Base-by-base conservation (phyloP, 2,329 filamentous ascomycete species). In the Calonectria ilicicola region DNA sequence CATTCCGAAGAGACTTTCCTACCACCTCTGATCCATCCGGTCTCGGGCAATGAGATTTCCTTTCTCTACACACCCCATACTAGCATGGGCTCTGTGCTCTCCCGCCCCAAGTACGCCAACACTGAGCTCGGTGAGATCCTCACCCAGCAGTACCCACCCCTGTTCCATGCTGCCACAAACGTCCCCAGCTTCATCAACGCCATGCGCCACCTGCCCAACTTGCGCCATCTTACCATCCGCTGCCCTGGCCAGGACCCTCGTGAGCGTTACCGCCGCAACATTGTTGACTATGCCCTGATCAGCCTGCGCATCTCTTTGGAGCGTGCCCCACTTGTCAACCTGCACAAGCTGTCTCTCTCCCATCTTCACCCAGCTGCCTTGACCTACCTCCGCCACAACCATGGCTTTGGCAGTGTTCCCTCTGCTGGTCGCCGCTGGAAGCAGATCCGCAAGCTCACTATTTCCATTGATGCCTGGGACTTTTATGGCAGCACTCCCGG, bases 111-210 rank as follows among this genome's bases (percentile, higher is more conserved):
- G 84, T 97, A 97, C 82, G 94, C 93, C 77, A 94, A 92, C 82
- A 89, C 90, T 78, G 93, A 95, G 79, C 91, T 97, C 79, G 95
- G 93, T 73, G 93, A 96, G 80, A 89, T 97, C 71, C 88, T 98
- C 73, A 94, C 95, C 17, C 92, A 95, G 81, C 95, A 98, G 84
- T 98, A 97, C 80, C 94, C 95, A 65, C 94, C 95, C 7, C 86
- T 98, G 3, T 98, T 98, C 85, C 95, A 98, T 81, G 94, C 95
- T 8, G 94, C 95, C 9, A 96, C 94, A 73, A 97, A 98, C 81
- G 93, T 97, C 8, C 91, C 94, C 6, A 94, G 94, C 46, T 98
- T 98, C 85, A 92, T 96, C 78, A 89, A 91, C 75, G 94, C 94
- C 62, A 87, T 98, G 81, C 89, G 89, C 42, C 86, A 92, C 74